Base-by-base conservation (phyloP, 371 early-diverging fungal species). In the Circinella umbellata region DNA sequence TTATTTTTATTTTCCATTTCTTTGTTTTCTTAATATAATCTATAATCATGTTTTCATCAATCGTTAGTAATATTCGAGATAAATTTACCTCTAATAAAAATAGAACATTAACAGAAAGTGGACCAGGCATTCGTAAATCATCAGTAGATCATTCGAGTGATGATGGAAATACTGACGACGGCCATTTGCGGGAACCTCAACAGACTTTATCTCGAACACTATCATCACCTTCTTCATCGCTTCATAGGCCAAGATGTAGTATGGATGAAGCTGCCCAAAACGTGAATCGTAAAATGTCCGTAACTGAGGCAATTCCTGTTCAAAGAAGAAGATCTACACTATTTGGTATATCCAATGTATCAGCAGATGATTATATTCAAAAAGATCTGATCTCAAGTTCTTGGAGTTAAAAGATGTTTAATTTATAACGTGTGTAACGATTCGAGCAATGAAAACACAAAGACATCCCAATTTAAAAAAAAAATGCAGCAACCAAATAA, bases 331-430 rank as follows among this genome's bases (percentile, higher is more conserved):
- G 57, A 9, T 57, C 74, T 6, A 70, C 74, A 13, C 20, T 81
- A 20, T 84, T 84, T 73, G 81, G 81, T 38, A 74, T 78, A 9
- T 81, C 84, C 1, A 77, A 67, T 35, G 71, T 77, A 47, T 67
- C 77, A 27, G 73, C 73, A 36, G 84, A 84, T 66, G 84, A 84
- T 63, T 84, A 76, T 64, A 74, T 83, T 5, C 83, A 80, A 73
- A 83, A 81, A 51, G 84, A 84, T 64, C 72, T 84, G 34, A 73
- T 80, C 34, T 80, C 81, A 20, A 78, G 80, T 48, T 84, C 84
- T 37, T 84, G 84, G 80, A 77, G 75, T 62, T 83, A 62, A 77
- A 39, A 47, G 37, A 61, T 8, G 6, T 42, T 42, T 42, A 42
- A 42, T 42, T 42, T 42, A 6, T 11, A 42, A 42, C 11, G 42